Percentiles rank a stretch among this genome's conserved stretches.
Evolutionary conservation across 2,329 filamentous ascomycete genomes (phyloP).

Genomic region (Sporothrix phasma): DNA sequence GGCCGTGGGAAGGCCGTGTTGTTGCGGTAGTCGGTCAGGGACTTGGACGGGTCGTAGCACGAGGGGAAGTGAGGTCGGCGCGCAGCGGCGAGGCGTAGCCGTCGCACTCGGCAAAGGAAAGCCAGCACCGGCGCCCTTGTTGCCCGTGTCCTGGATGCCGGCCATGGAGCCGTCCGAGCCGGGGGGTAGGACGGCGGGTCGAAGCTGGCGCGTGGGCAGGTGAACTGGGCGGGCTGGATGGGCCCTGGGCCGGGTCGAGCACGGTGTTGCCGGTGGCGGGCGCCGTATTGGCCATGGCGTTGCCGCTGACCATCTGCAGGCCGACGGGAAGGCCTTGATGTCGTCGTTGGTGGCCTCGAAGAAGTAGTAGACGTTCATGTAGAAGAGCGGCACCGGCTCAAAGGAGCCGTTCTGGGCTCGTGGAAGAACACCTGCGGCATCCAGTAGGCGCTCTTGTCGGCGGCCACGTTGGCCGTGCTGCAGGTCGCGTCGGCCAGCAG

Average conservation of each 20-base stretch:
- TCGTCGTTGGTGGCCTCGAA: constrained; percentile 56
- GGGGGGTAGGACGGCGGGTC: constrained; percentile 42
- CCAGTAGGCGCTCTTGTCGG: constrained; percentile 70
- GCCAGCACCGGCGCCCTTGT: constrained; percentile 48
- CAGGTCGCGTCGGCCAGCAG: constrained; percentile 54
- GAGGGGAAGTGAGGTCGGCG: constrained; percentile 63
- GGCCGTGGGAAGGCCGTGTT: constrained; percentile 54
- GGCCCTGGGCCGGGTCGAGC: constrained; percentile 42
- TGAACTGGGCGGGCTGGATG: constrained; percentile 47
- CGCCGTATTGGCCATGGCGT: constrained; percentile 47
- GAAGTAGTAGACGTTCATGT: constrained; percentile 71
- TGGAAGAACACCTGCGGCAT: constrained; percentile 60
- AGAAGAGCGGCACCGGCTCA: constrained; percentile 57
- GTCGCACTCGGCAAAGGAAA: constrained; percentile 61
- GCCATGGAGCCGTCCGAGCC: constrained; percentile 44
- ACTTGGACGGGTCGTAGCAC: constrained; percentile 58
- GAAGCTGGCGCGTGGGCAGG: constrained; percentile 45
- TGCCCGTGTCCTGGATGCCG: constrained; percentile 45
- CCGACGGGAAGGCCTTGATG: constrained; percentile 57
- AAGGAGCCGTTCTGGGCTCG: constrained; percentile 52
- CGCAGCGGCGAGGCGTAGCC: constrained; percentile 51
- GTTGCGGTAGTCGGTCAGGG: constrained; percentile 48
- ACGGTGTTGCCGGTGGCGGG: constrained; percentile 42
- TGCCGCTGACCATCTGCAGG: constrained; percentile 61
- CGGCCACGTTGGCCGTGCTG: constrained; percentile 58